Evolutionary conservation across 768 basidiomycete species (phyloP).

Genomic region (Lactifluus subvellereus): DNA sequence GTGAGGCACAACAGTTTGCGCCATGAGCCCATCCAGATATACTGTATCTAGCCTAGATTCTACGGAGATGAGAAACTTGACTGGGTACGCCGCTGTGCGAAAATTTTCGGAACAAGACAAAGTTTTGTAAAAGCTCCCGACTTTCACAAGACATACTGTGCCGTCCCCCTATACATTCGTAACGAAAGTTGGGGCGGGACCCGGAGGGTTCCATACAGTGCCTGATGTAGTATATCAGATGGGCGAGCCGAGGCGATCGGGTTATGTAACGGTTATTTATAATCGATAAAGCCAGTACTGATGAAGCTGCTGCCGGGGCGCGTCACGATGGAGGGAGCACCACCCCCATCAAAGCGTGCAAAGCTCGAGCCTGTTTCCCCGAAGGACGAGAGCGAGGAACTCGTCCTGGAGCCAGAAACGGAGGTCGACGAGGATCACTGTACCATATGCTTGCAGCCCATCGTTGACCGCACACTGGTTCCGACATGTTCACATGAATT

Average conservation of each 20-base stretch:
- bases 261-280: background rate
- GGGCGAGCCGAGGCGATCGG: background rate
- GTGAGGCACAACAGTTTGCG: background rate
- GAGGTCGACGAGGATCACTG: conserved; percentile 57
- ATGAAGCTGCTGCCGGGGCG: too few relatives aligned
- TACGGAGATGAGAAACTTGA: background rate
- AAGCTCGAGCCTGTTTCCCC: conserved; percentile 1
- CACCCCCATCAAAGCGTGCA: background rate
- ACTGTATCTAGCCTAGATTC: background rate
- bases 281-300: too few relatives aligned
- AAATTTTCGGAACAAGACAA: background rate
- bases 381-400: background rate
- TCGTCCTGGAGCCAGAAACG: conserved; percentile 8
- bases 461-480: conserved; percentile 74
- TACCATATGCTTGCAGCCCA: conserved; percentile 76
- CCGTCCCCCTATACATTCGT: background rate
- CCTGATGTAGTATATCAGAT: too few relatives aligned
- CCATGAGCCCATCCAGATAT: background rate
- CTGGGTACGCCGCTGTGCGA: background rate
- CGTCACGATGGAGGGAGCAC: background rate
- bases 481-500: conserved; percentile 89
- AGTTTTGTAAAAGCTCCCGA: background rate
- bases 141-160: background rate
- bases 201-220: too few relatives aligned
- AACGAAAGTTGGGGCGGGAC: background rate